These are phyloP conservation scores for Fusarium sp. DNA, from an alignment of 2,329 filamentous ascomycete genomes.

Conservation along the genomic window DNA sequence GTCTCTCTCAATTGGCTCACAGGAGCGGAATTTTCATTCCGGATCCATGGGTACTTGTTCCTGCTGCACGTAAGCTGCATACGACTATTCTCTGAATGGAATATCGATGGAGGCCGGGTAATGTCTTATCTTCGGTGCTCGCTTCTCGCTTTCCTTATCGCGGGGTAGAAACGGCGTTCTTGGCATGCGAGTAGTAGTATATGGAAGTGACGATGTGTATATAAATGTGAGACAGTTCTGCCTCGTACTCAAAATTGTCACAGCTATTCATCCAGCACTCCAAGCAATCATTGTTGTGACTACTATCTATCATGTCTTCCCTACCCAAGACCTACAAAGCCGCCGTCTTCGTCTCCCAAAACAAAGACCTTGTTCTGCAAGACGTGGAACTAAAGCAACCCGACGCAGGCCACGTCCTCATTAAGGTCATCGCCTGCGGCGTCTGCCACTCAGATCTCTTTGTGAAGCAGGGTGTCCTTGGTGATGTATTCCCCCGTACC, in stretches of 20 bases:
- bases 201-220: neutral
- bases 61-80: neutral
- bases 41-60: neutral
- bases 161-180: neutral
- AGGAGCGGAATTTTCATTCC: no score
- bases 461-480: constrained; percentile 61
- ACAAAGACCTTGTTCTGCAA: neutral
- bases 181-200: neutral
- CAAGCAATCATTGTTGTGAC: neutral
- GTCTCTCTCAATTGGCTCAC: no score
- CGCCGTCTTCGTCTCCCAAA: neutral
- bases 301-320: neutral
- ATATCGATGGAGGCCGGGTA: neutral
- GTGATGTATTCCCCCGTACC: constrained; percentile 67
- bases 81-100: neutral
- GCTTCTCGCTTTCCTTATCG: neutral
- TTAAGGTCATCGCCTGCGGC: constrained; percentile 78
- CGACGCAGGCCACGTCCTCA: constrained; percentile 65
- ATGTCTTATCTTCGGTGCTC: neutral
- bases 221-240: neutral
- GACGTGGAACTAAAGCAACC: neutral
- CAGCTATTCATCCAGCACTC: neutral
- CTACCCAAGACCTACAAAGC: neutral
- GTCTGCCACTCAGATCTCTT: constrained; percentile 73
- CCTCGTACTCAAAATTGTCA: rapidly evolving